Conservation (phyloP, 331 rosid species). For the Prunus yedoensis region DNA sequence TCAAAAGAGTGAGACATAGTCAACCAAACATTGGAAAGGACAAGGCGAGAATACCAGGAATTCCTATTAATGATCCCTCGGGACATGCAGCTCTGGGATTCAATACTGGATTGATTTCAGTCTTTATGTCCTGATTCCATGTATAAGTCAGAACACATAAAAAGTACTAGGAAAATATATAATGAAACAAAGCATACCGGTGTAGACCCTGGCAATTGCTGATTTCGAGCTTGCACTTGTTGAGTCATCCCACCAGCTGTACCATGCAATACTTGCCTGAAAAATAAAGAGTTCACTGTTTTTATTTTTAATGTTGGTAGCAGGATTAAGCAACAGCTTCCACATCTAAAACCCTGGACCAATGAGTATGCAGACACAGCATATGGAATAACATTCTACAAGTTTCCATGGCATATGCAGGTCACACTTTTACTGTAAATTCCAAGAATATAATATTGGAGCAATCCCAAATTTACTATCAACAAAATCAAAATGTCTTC, state of each 20-base stretch:
- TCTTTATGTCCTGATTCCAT: slow-evolving; percentile 78
- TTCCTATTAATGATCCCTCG: slow-evolving; percentile 84
- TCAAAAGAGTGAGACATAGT: slow-evolving; percentile 15
- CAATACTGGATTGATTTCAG: slow-evolving; percentile 82
- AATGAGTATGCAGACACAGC: slow-evolving; percentile 4
- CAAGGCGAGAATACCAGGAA: slow-evolving; percentile 66
- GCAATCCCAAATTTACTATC: background rate
- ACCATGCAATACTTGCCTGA: slow-evolving; percentile 92
- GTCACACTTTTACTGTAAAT: background rate
- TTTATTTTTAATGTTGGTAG: slow-evolving; percentile 28
- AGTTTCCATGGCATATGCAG: slow-evolving; percentile 17
- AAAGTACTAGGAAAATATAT: slow-evolving; percentile 17
- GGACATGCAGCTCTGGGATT: slow-evolving; percentile 92
- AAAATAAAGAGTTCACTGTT: slow-evolving; percentile 26
- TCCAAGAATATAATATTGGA: background rate
- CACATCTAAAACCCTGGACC: slow-evolving; percentile 5
- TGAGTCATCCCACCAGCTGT: slow-evolving; percentile 89
- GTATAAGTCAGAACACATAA: slow-evolving; percentile 30
- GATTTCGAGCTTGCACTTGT: slow-evolving; percentile 89
- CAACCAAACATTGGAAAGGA: slow-evolving; percentile 16
- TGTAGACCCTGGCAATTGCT: slow-evolving; percentile 83
- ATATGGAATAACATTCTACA: background rate
- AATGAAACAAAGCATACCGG: slow-evolving; percentile 50
- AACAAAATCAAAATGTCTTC: background rate
- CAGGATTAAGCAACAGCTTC: slow-evolving; percentile 8